Evolutionary conservation across 805 yeast species (phyloP).

Genomic region (Limtongozyma cylindracea): DNA sequence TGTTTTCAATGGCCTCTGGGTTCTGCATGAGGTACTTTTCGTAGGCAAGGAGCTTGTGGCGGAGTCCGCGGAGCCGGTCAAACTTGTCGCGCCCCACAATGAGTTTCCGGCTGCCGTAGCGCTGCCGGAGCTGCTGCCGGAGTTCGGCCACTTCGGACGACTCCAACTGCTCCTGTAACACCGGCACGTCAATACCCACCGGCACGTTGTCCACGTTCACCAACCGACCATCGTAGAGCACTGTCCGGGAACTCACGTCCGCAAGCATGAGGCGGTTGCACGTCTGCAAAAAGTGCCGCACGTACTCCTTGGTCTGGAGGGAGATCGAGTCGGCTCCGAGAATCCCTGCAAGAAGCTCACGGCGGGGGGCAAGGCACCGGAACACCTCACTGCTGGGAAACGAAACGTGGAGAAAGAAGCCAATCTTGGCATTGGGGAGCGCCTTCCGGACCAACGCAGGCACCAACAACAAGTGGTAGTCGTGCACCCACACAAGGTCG

Average conservation of each 20-base stretch:
- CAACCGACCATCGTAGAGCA: conserved; percentile 33
- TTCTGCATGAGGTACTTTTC: conserved; percentile 49
- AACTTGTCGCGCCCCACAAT: conserved; percentile 77
- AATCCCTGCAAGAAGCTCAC: conserved; percentile 51
- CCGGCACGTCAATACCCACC: conserved; percentile 54
- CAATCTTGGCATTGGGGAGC: conserved; percentile 68
- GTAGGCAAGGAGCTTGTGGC: conserved; percentile 69
- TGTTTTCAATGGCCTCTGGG: conserved; percentile 42
- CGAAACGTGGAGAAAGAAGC: conserved; percentile 79
- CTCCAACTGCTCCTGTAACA: conserved; percentile 20
- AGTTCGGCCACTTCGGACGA: conserved; percentile 30
- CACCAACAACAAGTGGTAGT: conserved; percentile 70
- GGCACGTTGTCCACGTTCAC: conserved; percentile 34
- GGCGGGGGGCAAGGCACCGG: conserved; percentile 78
- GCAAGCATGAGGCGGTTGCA: conserved; percentile 65
- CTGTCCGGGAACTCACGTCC: conserved; percentile 40
- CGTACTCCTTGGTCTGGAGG: conserved; percentile 84
- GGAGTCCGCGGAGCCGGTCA: conserved; percentile 70
- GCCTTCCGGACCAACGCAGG: conserved; percentile 61
- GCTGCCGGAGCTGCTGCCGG: conserved; percentile 44
- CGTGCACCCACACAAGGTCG: conserved; percentile 82
- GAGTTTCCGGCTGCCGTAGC: conserved; percentile 51
- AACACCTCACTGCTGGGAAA: conserved; percentile 93
- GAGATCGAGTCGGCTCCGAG: conserved; percentile 74
- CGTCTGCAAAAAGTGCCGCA: conserved; percentile 82